These are phyloP conservation scores for Dactylonectria macrodidyma DNA, from an alignment of 2,329 filamentous ascomycete genomes.

Conservation along the genomic window DNA sequence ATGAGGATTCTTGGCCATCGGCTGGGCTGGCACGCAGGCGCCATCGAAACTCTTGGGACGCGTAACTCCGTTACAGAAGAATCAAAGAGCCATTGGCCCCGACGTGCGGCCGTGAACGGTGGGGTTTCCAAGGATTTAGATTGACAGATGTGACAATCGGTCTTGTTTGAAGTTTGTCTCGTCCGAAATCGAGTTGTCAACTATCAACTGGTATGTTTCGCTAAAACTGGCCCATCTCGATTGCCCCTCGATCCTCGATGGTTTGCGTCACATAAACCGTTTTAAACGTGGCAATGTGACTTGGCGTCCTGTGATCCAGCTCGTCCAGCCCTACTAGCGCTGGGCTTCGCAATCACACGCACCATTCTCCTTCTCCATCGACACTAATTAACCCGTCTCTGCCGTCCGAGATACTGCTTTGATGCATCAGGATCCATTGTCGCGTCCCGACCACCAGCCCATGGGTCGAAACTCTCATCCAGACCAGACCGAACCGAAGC, in stretches of 20 bases:
- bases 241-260: constrained; percentile 23
- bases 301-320: neutral
- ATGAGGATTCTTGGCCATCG: neutral
- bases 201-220: constrained; percentile 23
- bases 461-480: constrained; percentile 8
- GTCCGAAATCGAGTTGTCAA: constrained; percentile 11
- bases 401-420: neutral
- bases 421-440: constrained; percentile 10
- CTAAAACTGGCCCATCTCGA: constrained; percentile 27
- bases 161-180: constrained; percentile 42
- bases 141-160: constrained; percentile 37
- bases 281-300: constrained; percentile 37
- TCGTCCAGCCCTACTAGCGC: neutral
- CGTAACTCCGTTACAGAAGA: constrained; percentile 1
- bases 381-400: constrained; percentile 14
- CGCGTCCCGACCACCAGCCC: constrained; percentile 33
- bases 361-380: constrained; percentile 10
- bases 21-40: neutral
- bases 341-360: neutral
- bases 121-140: constrained; percentile 25
- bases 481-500: neutral
- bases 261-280: constrained; percentile 33
- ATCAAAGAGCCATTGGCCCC: constrained; percentile 21
- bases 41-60: neutral
- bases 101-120: constrained; percentile 34